A percentile compares a stretch with the other conserved stretches of the same genome.
phyloP scores from a whole-genome alignment of 2,329 filamentous ascomycete genomes.

The Monosporascus ibericus region DNA sequence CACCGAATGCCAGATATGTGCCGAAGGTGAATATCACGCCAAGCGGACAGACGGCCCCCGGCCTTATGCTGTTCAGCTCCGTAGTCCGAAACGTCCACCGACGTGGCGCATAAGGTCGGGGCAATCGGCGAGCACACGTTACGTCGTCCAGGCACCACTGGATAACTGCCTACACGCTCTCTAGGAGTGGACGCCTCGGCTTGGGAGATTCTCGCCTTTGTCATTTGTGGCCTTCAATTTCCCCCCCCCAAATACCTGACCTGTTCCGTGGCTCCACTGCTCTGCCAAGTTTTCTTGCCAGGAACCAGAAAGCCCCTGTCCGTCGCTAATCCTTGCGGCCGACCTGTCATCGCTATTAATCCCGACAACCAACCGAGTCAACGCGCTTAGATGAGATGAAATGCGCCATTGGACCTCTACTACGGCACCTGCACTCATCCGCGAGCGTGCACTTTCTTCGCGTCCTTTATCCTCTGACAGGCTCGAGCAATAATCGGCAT shows the following conservation, averaged over 20 bases:
- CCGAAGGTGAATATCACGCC: background rate
- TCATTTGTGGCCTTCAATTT: background rate
- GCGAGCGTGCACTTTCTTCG: background rate
- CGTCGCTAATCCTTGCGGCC: conserved; percentile 19
- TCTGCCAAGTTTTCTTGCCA: background rate
- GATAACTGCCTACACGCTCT: background rate
- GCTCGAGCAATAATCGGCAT: no score
- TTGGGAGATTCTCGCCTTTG: background rate
- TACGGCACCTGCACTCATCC: background rate
- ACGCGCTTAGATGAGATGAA: conserved; percentile 18
- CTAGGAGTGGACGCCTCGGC: background rate
- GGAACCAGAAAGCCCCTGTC: conserved; percentile 5
- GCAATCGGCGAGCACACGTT: background rate
- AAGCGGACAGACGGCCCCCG: background rate
- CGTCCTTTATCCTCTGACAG: background rate
- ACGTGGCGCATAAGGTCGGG: background rate
- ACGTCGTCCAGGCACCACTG: background rate
- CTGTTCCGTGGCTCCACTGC: background rate
- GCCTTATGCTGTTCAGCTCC: background rate
- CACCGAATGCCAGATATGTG: background rate
- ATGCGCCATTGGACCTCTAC: background rate
- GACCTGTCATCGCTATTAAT: conserved; percentile 18
- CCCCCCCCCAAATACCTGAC: background rate
- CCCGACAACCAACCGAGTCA: conserved; percentile 19
- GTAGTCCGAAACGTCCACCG: no score